Base-by-base conservation (phyloP, 2,329 filamentous ascomycete species). In the Zymoseptoria passerinii region DNA sequence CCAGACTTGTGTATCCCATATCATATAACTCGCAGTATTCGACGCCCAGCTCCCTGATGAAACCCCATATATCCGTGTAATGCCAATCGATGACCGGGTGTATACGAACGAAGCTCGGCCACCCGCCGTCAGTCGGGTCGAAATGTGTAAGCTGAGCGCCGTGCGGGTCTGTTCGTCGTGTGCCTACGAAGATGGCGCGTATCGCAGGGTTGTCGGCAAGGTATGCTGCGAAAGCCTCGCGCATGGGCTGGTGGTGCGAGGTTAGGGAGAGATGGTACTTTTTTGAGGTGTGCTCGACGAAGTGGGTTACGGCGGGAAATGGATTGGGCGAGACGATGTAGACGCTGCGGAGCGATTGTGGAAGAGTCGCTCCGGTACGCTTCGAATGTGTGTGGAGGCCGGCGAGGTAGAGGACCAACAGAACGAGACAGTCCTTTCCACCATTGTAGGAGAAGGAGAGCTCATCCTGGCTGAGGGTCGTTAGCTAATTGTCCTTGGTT, bases 61-160 rank as follows among this genome's bases (percentile, higher is more conserved):
- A 94, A 18, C 86, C 84, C 94, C 94, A 97, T 56, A 97, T 92
- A 73, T 97, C 92, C 9, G 84, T 83, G 73, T 96, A 96, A 72
- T 94, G 90, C 94, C 94, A 99, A 74, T 99, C 94, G 70, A 99
- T 92, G 8, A 99, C 89, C 0, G 94, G 92, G 74, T 99, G 91
- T 60, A 97, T 81, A 59, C 94, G 84, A 86, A 97, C 92, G 69
- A 97, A 96, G 50, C 80, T 77, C 40, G 94, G 94, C 94, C 94
- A 99, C 1, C 87, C 91, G 40, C 82, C 78, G 74, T 97, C 94
- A 4, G 94, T 99, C 54, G 81, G 82, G 71, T 95, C 89, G 71
- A 97, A 97, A 74, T 89, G 84, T 48, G 82, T 88, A 67, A 99
- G 73, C 16, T 81, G 78, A 66, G 84, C 85, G 52, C 92, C 90